Evolutionary conservation across 768 basidiomycete genomes (phyloP), one percentile per base, ranked within the genome.

Genomic region (Cyclocybe aegerita): DNA sequence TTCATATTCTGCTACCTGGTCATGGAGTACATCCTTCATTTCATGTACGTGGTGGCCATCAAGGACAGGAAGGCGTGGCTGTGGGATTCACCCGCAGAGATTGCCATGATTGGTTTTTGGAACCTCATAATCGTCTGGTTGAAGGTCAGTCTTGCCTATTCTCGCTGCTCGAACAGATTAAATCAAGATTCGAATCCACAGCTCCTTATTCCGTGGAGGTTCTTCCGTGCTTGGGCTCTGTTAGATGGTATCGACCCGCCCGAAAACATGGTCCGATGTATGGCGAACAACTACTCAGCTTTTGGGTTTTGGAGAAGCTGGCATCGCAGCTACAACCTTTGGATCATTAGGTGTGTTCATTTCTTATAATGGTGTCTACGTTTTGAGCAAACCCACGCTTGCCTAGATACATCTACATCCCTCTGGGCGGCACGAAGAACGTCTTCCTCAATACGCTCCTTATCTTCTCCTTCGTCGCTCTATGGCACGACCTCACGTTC

Each of bases 261-360:
- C 0, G 97, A 99, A 68, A 99, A 99, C 67, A 97, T 98, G 97
- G 80, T 99, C 9, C 81, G 97, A n/a, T 98, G 97, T 62, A 88
- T 98, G 85, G 90, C 85, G 15, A 99, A 98, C 67, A 98, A 98
- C 66, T 98, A 98, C 64, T 97, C 95, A 0, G 81, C 85, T 0
- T 66, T 86, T 8, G 93, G 93, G 0, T 98, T 99, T 68, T 98
- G 97, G 97, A 71, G 93, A 55, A 87, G 86, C 56, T 98, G 96
- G 97, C 96, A 98, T 65, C 77, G 97, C 7, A 92, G 89, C 55
- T 98, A 94, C 69, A 99, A 98, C 62, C 78, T 97, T 10, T 98
- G 96, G 97, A 75, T 95, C 40, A 82, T 93, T 34, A 77, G 95
- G 90, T 93, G 67, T 54, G 43, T 14, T 43, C 11, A 31, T 38